Conservation (phyloP, 1,284 basidiomycete genomes). For the Sphagnurus paluster region DNA sequence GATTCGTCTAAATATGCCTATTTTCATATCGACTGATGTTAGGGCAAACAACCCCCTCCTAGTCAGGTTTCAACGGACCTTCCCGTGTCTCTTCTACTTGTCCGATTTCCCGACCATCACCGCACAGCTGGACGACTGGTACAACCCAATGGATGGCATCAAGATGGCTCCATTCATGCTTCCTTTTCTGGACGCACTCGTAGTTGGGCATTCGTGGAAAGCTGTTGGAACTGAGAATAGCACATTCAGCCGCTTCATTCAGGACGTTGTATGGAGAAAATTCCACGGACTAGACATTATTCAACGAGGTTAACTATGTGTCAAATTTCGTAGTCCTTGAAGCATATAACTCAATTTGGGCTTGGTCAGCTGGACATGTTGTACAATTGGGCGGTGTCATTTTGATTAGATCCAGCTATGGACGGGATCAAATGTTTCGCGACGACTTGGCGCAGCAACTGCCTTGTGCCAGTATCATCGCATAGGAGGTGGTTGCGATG, state of each 20-base stretch:
- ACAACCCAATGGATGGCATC: slow-evolving; percentile 55
- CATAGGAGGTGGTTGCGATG: slow-evolving; percentile 19
- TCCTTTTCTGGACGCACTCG: slow-evolving; percentile 71
- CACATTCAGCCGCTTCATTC: slow-evolving; percentile 71
- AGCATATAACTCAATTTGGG: no score
- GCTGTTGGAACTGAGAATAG: slow-evolving; percentile 69
- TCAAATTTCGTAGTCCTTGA: background rate
- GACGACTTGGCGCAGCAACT: slow-evolving; percentile 4
- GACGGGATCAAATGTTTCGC: slow-evolving; percentile 22
- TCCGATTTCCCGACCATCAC: slow-evolving; percentile 50
- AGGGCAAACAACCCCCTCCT: slow-evolving; percentile 44
- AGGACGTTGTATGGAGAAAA: slow-evolving; percentile 64
- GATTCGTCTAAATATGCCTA: slow-evolving; percentile 52
- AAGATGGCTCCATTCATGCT: slow-evolving; percentile 49
- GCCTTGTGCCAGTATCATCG: no score
- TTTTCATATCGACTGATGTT: slow-evolving; percentile 75
- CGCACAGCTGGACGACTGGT: slow-evolving; percentile 38
- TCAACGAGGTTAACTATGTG: slow-evolving; percentile 46
- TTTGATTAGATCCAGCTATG: background rate
- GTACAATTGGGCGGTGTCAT: no score
- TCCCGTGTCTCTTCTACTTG: slow-evolving; percentile 72
- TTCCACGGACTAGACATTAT: slow-evolving; percentile 55
- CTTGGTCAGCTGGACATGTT: no score
- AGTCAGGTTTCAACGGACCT: slow-evolving; percentile 49
- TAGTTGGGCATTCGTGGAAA: slow-evolving; percentile 55